phyloP scores from a whole-genome alignment of 768 basidiomycete genomes.

The Tulasnella sp. region DNA sequence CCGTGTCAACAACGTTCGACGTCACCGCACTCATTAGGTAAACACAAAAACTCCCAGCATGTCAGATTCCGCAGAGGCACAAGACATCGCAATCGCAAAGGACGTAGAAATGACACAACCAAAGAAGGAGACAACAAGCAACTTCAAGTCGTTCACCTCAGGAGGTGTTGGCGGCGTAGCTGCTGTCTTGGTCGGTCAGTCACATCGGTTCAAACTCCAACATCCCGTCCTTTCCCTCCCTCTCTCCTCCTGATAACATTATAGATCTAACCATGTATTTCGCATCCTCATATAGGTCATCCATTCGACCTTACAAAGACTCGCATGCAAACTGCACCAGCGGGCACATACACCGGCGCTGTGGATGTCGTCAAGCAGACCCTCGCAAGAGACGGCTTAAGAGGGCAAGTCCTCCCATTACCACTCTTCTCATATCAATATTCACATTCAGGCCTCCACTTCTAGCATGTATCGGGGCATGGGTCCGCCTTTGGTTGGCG shows the following conservation, averaged over 20 bases:
- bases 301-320: constrained; percentile 97
- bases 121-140: constrained; percentile 30
- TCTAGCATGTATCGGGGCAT: constrained; percentile 82
- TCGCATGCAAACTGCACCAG: constrained; percentile 85
- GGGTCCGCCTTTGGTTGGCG: constrained; percentile 85
- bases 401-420: constrained; percentile 50
- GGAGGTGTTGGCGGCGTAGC: constrained; percentile 88
- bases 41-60: background rate
- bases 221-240: background rate
- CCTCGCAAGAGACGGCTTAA: constrained; percentile 80
- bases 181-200: constrained; percentile 84
- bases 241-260: background rate
- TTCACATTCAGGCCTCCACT: background rate
- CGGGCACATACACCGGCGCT: constrained; percentile 84
- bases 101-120: constrained; percentile 3
- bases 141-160: constrained; percentile 78
- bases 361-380: constrained; percentile 90
- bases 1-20: background rate
- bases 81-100: background rate
- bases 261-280: background rate
- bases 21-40: background rate
- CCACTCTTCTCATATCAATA: background rate
- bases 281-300: constrained; percentile 54
- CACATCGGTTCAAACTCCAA: background rate
- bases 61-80: background rate